Percentiles rank a stretch among this genome's conserved stretches.
Conservation (phyloP, 169 alveolate species). For the Cryptosporidium andersoni region DNA sequence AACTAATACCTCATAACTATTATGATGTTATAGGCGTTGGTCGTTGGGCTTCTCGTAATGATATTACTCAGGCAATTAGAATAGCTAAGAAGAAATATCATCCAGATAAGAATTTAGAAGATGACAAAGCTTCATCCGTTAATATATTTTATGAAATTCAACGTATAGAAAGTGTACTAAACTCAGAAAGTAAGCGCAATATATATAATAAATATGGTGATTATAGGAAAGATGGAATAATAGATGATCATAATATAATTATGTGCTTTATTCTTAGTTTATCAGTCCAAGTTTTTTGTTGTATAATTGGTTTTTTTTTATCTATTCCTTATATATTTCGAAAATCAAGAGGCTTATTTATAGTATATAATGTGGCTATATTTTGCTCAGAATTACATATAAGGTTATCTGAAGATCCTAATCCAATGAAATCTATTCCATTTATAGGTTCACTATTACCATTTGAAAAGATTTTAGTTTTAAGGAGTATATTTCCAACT, state of each 20-base stretch:
- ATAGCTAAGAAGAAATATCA: slow-evolving; percentile 62
- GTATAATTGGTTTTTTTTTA: slow-evolving; percentile 49
- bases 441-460: slow-evolving; percentile 37
- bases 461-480: slow-evolving; percentile 34
- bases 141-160: slow-evolving; percentile 59
- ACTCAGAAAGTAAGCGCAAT: slow-evolving; percentile 54
- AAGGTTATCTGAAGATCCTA: slow-evolving; percentile 61
- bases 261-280: slow-evolving; percentile 40
- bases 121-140: slow-evolving; percentile 27
- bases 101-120: slow-evolving; percentile 47
- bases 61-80: slow-evolving; percentile 48
- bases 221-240: slow-evolving; percentile 50
- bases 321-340: slow-evolving; percentile 51
- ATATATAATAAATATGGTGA: slow-evolving; percentile 63
- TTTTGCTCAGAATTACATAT: slow-evolving; percentile 64
- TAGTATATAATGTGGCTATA: slow-evolving; percentile 56
- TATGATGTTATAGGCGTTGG: slow-evolving; percentile 47
- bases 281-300: slow-evolving; percentile 58
- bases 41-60: slow-evolving; percentile 64
- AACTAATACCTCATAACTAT: slow-evolving; percentile 1
- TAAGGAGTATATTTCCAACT: slow-evolving; percentile 26
- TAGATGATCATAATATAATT: slow-evolving; percentile 51
- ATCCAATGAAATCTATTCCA: slow-evolving; percentile 49
- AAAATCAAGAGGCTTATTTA: slow-evolving; percentile 54
- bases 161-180: slow-evolving; percentile 42